phyloP scores from a whole-genome alignment of 2,329 filamentous ascomycete genomes.

The Beauveria australis region DNA sequence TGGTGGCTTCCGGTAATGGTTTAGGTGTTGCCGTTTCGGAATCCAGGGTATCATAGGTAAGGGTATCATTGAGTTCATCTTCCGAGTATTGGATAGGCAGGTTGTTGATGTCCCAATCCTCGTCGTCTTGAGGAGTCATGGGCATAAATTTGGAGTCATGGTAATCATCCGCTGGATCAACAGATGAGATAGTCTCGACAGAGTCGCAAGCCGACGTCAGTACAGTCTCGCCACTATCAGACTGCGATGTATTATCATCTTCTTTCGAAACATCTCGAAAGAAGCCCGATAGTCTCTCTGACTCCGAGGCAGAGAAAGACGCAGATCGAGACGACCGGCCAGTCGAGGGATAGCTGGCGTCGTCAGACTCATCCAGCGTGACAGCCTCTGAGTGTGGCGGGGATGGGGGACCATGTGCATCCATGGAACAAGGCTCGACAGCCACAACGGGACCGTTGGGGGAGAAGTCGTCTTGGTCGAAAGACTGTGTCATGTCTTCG shows the following conservation, averaged over 20 bases:
- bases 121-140: slow-evolving; percentile 19
- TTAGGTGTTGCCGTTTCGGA: slow-evolving; percentile 38
- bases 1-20: slow-evolving; percentile 25
- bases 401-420: slow-evolving; percentile 23
- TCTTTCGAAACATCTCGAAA: slow-evolving; percentile 21
- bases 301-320: slow-evolving; percentile 45
- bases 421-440: slow-evolving; percentile 33
- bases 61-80: slow-evolving; percentile 28
- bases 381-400: slow-evolving; percentile 44
- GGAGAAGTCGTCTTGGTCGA: slow-evolving; percentile 32
- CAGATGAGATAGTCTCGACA: slow-evolving; percentile 29
- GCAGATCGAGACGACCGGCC: slow-evolving; percentile 38
- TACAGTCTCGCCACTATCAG: slow-evolving; percentile 35
- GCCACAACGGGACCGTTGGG: slow-evolving; percentile 30
- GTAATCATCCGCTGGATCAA: slow-evolving; percentile 23
- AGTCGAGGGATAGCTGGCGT: slow-evolving; percentile 17
- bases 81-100: slow-evolving; percentile 32
- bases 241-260: slow-evolving; percentile 37
- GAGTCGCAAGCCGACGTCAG: slow-evolving; percentile 38
- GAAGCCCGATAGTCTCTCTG: slow-evolving; percentile 26
- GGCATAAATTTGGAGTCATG: slow-evolving; percentile 14
- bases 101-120: slow-evolving; percentile 27
- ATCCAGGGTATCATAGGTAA: slow-evolving; percentile 27
- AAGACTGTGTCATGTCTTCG: slow-evolving; percentile 31
- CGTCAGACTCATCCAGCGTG: slow-evolving; percentile 34